These are phyloP conservation scores for Hyphopichia fennica DNA, from an alignment of 1,139 yeast genomes.

Conservation along the genomic window DNA sequence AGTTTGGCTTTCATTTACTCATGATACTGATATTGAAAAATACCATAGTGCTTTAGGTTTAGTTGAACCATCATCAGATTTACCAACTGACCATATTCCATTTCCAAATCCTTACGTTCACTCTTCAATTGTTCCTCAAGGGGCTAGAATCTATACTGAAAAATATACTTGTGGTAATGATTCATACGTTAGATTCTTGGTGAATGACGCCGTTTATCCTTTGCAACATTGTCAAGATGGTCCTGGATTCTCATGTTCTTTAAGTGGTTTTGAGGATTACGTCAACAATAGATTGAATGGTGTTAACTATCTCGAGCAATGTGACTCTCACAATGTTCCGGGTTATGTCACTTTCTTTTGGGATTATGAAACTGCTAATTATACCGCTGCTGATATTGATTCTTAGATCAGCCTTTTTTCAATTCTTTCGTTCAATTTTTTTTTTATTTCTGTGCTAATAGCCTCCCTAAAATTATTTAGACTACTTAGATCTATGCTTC, in stretches of 20 bases:
- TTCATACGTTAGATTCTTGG: slow-evolving; percentile 45
- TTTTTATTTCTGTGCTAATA: background rate
- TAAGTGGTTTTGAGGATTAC: slow-evolving; percentile 36
- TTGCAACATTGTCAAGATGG: slow-evolving; percentile 50
- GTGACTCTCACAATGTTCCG: slow-evolving; percentile 34
- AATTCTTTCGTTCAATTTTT: background rate
- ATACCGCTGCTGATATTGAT: slow-evolving; percentile 18
- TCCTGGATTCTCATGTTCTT: slow-evolving; percentile 58
- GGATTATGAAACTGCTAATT: slow-evolving; percentile 28
- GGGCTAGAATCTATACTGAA: slow-evolving; percentile 53
- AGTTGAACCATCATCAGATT: slow-evolving; percentile 26
- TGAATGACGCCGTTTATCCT: slow-evolving; percentile 62
- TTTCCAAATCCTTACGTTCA: slow-evolving; percentile 45
- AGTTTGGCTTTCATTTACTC: slow-evolving; percentile 53
- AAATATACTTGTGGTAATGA: slow-evolving; percentile 38
- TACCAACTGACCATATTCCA: slow-evolving; percentile 27
- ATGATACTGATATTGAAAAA: slow-evolving; percentile 57
- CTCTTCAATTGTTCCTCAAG: slow-evolving; percentile 56
- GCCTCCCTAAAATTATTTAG: too few species aligned
- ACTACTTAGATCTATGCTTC: too few species aligned
- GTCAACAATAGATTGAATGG: slow-evolving; percentile 28
- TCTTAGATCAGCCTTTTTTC: background rate
- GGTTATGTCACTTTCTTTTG: slow-evolving; percentile 38
- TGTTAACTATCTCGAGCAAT: slow-evolving; percentile 28
- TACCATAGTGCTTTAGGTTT: slow-evolving; percentile 54